Evolutionary conservation across 1,139 yeast species (phyloP).

Genomic region (Geotrichum klebahnii): DNA sequence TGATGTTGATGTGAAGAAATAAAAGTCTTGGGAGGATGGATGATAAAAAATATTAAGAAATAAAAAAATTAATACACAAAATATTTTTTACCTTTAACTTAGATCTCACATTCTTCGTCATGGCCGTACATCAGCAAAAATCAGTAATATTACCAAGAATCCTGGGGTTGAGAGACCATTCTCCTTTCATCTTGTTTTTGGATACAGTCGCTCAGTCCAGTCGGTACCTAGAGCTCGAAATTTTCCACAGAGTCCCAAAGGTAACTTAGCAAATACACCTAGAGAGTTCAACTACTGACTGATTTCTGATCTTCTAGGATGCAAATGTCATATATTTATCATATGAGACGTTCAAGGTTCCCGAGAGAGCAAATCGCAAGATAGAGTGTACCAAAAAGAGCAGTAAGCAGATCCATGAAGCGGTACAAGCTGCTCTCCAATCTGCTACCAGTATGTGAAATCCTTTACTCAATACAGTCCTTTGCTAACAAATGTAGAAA

Average conservation of each 20-base stretch:
- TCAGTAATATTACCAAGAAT: conserved; percentile 46
- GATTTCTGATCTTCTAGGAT: conserved; percentile 9
- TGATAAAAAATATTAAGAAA: too few species aligned
- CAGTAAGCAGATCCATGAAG: conserved; percentile 28
- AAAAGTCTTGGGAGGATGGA: neutral
- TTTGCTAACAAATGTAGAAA: conserved; percentile 17
- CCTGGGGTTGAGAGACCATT: conserved; percentile 60
- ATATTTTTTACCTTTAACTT: too few species aligned
- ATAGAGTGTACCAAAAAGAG: conserved; percentile 45
- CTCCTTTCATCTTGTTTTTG: conserved; percentile 65
- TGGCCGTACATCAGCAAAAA: conserved; percentile 32
- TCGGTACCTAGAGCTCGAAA: conserved; percentile 51
- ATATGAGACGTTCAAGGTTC: conserved; percentile 54
- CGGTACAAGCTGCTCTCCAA: conserved; percentile 21
- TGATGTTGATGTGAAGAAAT: neutral
- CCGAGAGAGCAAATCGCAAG: conserved; percentile 49
- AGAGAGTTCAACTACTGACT: neutral
- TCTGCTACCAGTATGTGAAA: conserved; percentile 24
- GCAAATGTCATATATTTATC: conserved; percentile 49
- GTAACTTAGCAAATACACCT: too few species aligned
- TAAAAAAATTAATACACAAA: too few species aligned
- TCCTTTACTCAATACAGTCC: neutral
- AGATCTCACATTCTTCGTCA: neutral
- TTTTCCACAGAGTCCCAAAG: conserved; percentile 43
- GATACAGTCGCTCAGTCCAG: conserved; percentile 74